Base-by-base conservation (phyloP, 345 rosid species). In the Camelina neglecta region DNA sequence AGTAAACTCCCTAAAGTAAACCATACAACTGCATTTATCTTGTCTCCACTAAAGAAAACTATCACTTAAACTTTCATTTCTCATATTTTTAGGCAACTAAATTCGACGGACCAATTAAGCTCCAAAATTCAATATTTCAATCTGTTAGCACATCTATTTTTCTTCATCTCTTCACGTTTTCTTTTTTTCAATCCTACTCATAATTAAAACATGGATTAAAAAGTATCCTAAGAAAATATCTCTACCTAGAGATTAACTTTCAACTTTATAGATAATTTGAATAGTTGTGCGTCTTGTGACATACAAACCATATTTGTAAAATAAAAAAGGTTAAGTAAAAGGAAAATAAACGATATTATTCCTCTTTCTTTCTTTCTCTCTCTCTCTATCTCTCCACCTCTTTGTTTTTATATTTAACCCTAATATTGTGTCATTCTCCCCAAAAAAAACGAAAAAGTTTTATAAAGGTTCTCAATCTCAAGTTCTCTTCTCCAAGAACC, bases 381-480 rank as follows among this genome's bases (percentile, higher is more conserved):
- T 29, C 5, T 29, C 31, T 26, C 50, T 67, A 66, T 51, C 56
- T 53, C 62, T 24, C n/a, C 47, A 6, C n/a, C 63, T 66, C 77
- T n/a, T 49, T 53, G 51, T 51, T 48, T 72, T 26, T 78, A 73
- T 73, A 29, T 29, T 29, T 73, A 78, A 55, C 78, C 81, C 70
- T 77, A 71, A 65, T 31, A 39, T 38, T 38, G 61, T 38, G 47
- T 49, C 76, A 64, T 71, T 13, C 60, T 76, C 31, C 31, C 31
- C 20, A 68, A 23, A 38, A 39, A 55, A 75, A 56, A 75, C 7
- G 8, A 10, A 51, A 60, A 12, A 36, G 31, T 33, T 63, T 36
- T 60, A 72, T 72, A 65, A 72, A 77, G 76, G 81, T 66, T 72
- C 73, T 50, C 55, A 77, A 42, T 35, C 71, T 45, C 69, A 44